phyloP scores from a whole-genome alignment of 192 early-diverging fungal species.

The Coemansia javaensis region DNA sequence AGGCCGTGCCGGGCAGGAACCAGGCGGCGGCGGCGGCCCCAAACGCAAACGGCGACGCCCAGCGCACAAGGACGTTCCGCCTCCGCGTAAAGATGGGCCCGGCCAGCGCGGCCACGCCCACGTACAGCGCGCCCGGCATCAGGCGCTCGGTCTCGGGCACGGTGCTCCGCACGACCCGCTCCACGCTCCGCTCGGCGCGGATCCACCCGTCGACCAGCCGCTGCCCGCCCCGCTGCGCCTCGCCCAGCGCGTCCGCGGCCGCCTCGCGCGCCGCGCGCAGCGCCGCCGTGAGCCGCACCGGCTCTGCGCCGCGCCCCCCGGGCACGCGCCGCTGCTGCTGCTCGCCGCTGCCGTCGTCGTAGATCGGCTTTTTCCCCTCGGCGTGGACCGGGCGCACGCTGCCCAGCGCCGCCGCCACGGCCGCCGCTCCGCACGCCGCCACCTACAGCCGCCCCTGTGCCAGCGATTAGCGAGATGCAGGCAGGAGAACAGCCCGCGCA shows the following conservation, averaged over 20 bases:
- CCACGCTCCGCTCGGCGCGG: conserved; percentile 8
- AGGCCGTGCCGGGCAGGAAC: conserved; percentile 42
- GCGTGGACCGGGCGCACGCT: background rate
- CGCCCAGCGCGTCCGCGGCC: background rate
- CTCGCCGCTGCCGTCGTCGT: conserved; percentile 10
- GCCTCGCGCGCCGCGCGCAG: conserved; percentile 8
- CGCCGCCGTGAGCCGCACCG: conserved; percentile 9
- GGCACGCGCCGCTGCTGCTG: background rate
- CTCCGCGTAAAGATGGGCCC: conserved; percentile 44
- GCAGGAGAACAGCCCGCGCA: too few species aligned
- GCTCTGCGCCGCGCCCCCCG: background rate
- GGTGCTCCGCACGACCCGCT: conserved; percentile 11
- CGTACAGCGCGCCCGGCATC: conserved; percentile 40
- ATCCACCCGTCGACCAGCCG: conserved; percentile 20
- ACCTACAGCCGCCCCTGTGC: background rate
- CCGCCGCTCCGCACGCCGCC: background rate
- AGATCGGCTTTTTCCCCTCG: conserved; percentile 38
- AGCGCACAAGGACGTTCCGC: conserved; percentile 37
- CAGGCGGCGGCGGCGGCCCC: conserved; percentile 21
- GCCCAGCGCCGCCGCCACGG: background rate
- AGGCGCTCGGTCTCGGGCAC: conserved; percentile 34
- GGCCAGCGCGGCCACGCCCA: conserved; percentile 40
- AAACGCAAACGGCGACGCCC: conserved; percentile 40
- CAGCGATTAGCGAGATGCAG: too few species aligned
- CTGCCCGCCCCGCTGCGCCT: conserved; percentile 10